Evolutionary conservation across 768 basidiomycete genomes (phyloP), one percentile per base, ranked within the genome.

Genomic region (Dendrothele bispora): DNA sequence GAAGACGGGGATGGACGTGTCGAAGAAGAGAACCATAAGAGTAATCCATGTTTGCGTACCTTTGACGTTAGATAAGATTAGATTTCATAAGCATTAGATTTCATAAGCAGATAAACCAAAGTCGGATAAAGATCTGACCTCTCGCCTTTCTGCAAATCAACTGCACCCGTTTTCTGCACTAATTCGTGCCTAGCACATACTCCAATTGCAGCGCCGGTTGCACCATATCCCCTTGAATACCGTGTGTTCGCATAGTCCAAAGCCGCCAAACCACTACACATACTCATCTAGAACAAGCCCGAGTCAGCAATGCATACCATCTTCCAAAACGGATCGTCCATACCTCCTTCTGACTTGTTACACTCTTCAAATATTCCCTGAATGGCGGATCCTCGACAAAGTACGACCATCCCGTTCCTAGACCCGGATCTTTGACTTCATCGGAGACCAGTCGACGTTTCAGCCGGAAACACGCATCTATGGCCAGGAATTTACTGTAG

Each of bases 41-140:
- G 27, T 44, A 55, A 32, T 54, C 54, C 36, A 54, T 55, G 25
- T 49, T 49, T 15, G 40, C 40, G 22, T 42, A 42, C 28, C 40
- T n/a, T n/a, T n/a, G n/a, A n/a, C n/a, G n/a, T n/a, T n/a, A n/a
- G n/a, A n/a, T 42, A 42, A 27, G 28, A 7, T 7, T 26, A 21
- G 12, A 14, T 18, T 21, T 8, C 8, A 42, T 7, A 21, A n/a
- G 7, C 10, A 14, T n/a, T 8, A 25, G 24, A 14, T 11, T 8
- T n/a, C 7, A 27, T 11, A 26, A 10, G 15, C n/a, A 10, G 15
- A 42, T 55, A 3, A 39, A 63, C 61, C 57, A 24, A 34, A 61
- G 56, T 4, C 61, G 58, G 11, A 54, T 53, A 37, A 60, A 59
- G 2, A 64, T 43, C 39, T 64, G 60, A 10, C 53, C 60, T n/a